Evolutionary conservation across 129 eudicot species (phyloP), one percentile per base, ranked within the genome.

Genomic region (Flaveria ramosissima): DNA sequence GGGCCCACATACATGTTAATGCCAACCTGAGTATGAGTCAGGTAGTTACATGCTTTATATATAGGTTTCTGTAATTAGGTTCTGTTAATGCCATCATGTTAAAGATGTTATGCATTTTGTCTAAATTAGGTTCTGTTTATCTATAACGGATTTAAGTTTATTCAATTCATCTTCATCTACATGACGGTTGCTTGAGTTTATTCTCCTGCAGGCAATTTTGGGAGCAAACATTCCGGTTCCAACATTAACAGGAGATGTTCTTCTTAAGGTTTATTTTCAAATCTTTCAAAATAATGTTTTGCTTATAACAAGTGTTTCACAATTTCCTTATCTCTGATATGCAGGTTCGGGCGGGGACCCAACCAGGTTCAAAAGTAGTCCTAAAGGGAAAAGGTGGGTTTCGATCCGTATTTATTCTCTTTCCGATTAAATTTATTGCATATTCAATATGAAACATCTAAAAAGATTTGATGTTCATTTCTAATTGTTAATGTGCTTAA

Each of bases 291-390:
- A 60, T 70, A 26, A 1, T 42, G 56, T 12, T 12, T 32, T 73
- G 23, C 16, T 20, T 3, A 21, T 15, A 21, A 20, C 13, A 42
- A 6, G 19, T 0, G 45, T 19, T 41, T 9, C 21, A 47, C 11
- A 55, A 32, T 10, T 47, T 51, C 5, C 30, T 27, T 12, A 52
- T 61, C 41, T 9, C 48, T 74, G 26, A 46, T 48, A 36, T 74
- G 74, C 68, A 92, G 97, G 96, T 92, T 68, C 94, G 89, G 64
- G 85, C 98, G 15, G 98, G 98, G 59, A 88, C 98, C 61, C 96
- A 92, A 83, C 94, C 98, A 71, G 98, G 96, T 50, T 93, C 90
- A 78, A 81, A 88, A 85, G 96, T 90, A 68, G 87, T 87, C n/a
- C 68, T 92, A 63, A 90, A 83, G 77, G 89, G 83, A 77, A 92